Evolutionary conservation across 1,284 basidiomycete species (phyloP).

Genomic region (Coniferiporia sulphurascens): DNA sequence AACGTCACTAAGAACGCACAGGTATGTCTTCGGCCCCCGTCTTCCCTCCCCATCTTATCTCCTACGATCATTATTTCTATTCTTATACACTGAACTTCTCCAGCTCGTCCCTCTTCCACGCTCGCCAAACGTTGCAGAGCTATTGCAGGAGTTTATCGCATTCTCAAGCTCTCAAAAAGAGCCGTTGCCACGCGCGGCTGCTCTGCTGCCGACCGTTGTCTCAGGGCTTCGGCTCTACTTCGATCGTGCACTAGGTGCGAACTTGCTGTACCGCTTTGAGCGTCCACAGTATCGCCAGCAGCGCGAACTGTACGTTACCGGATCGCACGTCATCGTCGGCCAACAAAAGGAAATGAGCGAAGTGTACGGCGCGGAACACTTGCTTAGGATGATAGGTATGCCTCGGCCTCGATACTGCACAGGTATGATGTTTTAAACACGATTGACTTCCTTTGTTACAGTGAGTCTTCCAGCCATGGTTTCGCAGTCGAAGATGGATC

Average conservation of each 20-base stretch:
- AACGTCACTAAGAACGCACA: conserved; percentile 92
- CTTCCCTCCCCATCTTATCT: neutral
- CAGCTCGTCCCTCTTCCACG: conserved; percentile 87
- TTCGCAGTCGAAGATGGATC: conserved; percentile 86
- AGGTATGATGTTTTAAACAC: neutral
- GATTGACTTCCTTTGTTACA: conserved; percentile 37
- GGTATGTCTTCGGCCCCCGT: conserved; percentile 36
- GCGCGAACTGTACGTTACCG: conserved; percentile 71
- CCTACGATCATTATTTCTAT: neutral
- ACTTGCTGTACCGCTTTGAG: conserved; percentile 93
- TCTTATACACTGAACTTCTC: neutral
- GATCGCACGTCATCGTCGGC: conserved; percentile 61
- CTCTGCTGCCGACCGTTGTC: conserved; percentile 75
- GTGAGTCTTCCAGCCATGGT: conserved; percentile 81
- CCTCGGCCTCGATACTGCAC: conserved; percentile 17
- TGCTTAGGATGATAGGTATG: conserved; percentile 88
- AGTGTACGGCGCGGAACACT: conserved; percentile 93
- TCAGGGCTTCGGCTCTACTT: conserved; percentile 93
- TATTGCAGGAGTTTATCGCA: conserved; percentile 77
- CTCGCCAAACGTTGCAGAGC: conserved; percentile 72
- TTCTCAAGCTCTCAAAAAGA: conserved; percentile 54
- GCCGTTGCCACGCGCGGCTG: conserved; percentile 53
- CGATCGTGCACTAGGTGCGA: conserved; percentile 85
- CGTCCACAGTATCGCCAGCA: conserved; percentile 87
- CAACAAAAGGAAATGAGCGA: conserved; percentile 83